phyloP scores from a whole-genome alignment of 106 monocot species.

The Allium sativum region DNA sequence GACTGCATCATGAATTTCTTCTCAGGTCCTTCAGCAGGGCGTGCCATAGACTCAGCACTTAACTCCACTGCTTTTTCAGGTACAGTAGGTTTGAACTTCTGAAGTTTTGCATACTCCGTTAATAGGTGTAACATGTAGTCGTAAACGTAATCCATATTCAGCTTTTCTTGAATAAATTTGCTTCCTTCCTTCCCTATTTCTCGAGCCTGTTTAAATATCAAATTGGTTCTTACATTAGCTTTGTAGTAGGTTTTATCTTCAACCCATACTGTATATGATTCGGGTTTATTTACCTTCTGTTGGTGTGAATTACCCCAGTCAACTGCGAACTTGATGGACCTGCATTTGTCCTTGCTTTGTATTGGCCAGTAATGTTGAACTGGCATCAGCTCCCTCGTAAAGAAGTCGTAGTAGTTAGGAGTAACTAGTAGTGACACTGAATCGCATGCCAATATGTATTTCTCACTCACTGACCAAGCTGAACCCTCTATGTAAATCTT shows the following conservation, averaged over 20 bases:
- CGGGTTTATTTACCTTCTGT: constrained; percentile 25
- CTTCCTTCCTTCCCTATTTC: constrained; percentile 45
- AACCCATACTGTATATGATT: background rate
- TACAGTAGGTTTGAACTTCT: constrained; percentile 29
- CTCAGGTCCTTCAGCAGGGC: constrained; percentile 18
- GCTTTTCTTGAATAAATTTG: constrained; percentile 31
- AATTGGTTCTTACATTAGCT: too few species aligned
- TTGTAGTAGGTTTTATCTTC: background rate
- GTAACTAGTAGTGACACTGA: constrained; percentile 37
- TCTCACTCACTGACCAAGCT: constrained; percentile 83
- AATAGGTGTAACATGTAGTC: constrained; percentile 77
- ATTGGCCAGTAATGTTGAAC: constrained; percentile 80
- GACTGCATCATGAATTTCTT: constrained; percentile 42
- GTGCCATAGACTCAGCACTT: constrained; percentile 38
- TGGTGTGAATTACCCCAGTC: constrained; percentile 68
- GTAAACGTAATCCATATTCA: constrained; percentile 53
- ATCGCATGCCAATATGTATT: constrained; percentile 74
- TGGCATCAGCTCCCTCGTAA: constrained; percentile 59
- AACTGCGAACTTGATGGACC: constrained; percentile 65
- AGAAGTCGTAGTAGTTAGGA: constrained; percentile 57
- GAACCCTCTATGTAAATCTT: constrained; percentile 81
- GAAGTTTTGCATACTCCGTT: constrained; percentile 54
- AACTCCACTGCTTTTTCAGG: constrained; percentile 31
- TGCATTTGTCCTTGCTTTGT: constrained; percentile 31
- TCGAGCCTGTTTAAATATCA: constrained; percentile 23